These are phyloP conservation scores for Albugo candida DNA, from an alignment of 352 stramenopile genomes.

Conservation along the genomic window DNA sequence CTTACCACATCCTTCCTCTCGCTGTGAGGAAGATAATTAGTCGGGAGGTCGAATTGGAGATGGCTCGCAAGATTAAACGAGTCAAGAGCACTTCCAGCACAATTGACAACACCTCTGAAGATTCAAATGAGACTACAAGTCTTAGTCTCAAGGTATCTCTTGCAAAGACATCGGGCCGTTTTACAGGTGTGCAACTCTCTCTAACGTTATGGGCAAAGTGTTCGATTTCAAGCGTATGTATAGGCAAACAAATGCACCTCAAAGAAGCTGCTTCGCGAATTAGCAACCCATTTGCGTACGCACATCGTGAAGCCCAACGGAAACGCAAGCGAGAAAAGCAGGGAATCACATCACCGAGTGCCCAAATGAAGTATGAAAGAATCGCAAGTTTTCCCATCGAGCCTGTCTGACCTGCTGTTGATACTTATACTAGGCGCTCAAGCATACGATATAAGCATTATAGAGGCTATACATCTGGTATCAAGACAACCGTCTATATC, in stretches of 20 bases:
- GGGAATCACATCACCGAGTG: not conserved
- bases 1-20: constrained; percentile 26
- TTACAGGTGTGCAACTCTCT: constrained; percentile 11
- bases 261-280: constrained; percentile 34
- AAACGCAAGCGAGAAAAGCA: constrained; percentile 32
- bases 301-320: constrained; percentile 58
- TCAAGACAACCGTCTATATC: constrained; percentile 76
- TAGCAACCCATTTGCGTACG: constrained; percentile 63
- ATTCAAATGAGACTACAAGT: not conserved
- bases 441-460: constrained; percentile 79
- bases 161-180: constrained; percentile 1
- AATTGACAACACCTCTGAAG: not conserved
- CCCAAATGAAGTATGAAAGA: not conserved
- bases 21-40: constrained; percentile 55
- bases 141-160: not conserved
- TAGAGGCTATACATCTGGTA: constrained; percentile 79
- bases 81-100: constrained; percentile 1
- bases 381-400: not conserved
- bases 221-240: not conserved
- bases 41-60: constrained; percentile 59
- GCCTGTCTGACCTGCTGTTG: not conserved
- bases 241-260: constrained; percentile 33
- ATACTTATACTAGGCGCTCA: constrained; percentile 8
- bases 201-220: constrained; percentile 22
- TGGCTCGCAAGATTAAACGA: constrained; percentile 42